Percentiles rank a stretch among this genome's conserved stretches.
These are phyloP conservation scores for Lathyrus sativus DNA, from an alignment of 306 rosid species.

Conservation along the genomic window DNA sequence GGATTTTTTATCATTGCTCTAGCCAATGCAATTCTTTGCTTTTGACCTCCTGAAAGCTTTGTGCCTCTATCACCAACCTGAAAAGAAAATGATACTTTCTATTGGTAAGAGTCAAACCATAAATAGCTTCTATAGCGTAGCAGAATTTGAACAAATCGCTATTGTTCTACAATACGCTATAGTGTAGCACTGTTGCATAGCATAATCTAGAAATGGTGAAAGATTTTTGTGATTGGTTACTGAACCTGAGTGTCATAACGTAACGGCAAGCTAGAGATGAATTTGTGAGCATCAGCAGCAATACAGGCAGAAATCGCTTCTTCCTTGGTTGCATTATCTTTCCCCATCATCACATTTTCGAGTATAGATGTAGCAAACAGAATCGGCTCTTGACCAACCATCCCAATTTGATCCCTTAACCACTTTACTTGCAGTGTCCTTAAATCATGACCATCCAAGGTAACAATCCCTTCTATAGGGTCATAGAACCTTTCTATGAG, in stretches of 20 bases:
- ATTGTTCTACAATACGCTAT: no score
- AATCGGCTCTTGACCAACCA: constrained; percentile 89
- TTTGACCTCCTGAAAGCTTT: constrained; percentile 92
- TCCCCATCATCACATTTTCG: constrained; percentile 93
- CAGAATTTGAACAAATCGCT: not conserved
- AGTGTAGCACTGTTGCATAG: no score
- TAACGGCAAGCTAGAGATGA: constrained; percentile 73
- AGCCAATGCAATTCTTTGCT: constrained; percentile 87
- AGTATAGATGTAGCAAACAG: constrained; percentile 79
- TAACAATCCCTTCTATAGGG: constrained; percentile 66
- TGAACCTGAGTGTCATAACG: constrained; percentile 85
- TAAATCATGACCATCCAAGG: constrained; percentile 80
- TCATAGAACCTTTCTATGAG: constrained; percentile 89
- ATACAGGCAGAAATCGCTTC: constrained; percentile 84
- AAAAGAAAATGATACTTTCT: constrained; percentile 23
- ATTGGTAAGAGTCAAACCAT: constrained; percentile 13
- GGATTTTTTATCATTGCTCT: constrained; percentile 89
- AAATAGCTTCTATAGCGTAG: not conserved
- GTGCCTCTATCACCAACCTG: constrained; percentile 90
- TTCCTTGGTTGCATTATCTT: constrained; percentile 68
- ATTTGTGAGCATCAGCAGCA: constrained; percentile 79
- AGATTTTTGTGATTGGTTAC: not conserved
- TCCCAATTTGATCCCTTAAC: constrained; percentile 87
- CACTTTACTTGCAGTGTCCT: constrained; percentile 77
- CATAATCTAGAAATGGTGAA: constrained; percentile 7